Conservation (phyloP, 2,329 filamentous ascomycete genomes). For the Hypoxylon sp. region DNA sequence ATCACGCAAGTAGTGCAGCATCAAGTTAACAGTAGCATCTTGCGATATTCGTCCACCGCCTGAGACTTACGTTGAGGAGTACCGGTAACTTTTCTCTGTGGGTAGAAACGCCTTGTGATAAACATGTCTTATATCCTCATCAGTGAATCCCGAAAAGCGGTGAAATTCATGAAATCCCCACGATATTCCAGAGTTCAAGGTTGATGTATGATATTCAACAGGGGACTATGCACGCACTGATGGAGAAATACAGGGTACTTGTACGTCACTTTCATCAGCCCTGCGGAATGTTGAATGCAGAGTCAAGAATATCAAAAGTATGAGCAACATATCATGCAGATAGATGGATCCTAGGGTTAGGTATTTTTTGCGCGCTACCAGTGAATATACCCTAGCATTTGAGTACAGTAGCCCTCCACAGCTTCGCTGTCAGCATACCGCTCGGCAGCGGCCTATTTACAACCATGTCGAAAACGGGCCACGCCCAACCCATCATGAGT, state of each 20-base stretch:
- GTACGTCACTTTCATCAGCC: constrained; percentile 37
- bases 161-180: constrained; percentile 32
- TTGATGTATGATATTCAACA: constrained; percentile 30
- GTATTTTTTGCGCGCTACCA: constrained; percentile 21
- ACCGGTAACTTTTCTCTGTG: constrained; percentile 13
- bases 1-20: constrained; percentile 26
- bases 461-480: constrained; percentile 30
- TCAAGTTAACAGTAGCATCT: constrained; percentile 25
- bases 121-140: constrained; percentile 10
- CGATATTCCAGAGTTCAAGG: constrained; percentile 21
- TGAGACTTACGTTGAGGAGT: constrained; percentile 36
- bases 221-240: constrained; percentile 36
- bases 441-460: constrained; percentile 21
- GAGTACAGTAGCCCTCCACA: constrained; percentile 17
- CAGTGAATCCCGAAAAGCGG: constrained; percentile 26
- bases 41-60: constrained; percentile 20
- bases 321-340: constrained; percentile 10
- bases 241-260: constrained; percentile 35
- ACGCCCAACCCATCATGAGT: constrained; percentile 43
- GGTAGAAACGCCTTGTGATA: constrained; percentile 3
- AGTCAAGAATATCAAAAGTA: constrained; percentile 28
- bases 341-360: constrained; percentile 27
- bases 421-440: constrained; percentile 21
- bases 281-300: constrained; percentile 30
- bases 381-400: constrained; percentile 26